phyloP scores from a whole-genome alignment of 2,329 filamentous ascomycete genomes.

The Colletotrichum zoysiae region DNA sequence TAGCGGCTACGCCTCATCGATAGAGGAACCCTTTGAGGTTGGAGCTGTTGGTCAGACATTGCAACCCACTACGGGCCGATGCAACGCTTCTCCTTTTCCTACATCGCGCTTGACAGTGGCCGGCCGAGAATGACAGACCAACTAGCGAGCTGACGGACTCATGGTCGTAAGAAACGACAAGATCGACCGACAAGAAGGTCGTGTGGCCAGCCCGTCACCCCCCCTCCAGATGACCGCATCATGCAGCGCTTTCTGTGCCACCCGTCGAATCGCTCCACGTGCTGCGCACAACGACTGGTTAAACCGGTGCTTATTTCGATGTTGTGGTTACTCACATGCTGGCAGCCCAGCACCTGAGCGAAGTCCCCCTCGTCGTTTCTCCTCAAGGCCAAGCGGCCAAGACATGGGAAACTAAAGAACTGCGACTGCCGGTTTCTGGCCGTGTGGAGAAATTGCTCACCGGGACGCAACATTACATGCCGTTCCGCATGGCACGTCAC shows the following conservation, averaged over 20 bases:
- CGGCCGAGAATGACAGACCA: slow-evolving; percentile 18
- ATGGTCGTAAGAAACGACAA: slow-evolving; percentile 3
- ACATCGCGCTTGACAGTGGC: neutral
- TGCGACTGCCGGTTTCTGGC: slow-evolving; percentile 12
- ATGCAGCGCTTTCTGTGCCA: slow-evolving; percentile 29
- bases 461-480: slow-evolving; percentile 33
- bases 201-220: slow-evolving; percentile 26
- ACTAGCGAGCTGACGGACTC: slow-evolving; percentile 13
- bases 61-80: slow-evolving; percentile 2
- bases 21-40: neutral
- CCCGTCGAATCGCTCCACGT: slow-evolving; percentile 34
- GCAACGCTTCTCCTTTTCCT: slow-evolving; percentile 20
- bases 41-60: slow-evolving; percentile 3
- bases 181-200: slow-evolving; percentile 28
- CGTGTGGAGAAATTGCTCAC: slow-evolving; percentile 28
- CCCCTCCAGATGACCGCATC: slow-evolving; percentile 39
- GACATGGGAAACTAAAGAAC: slow-evolving; percentile 33
- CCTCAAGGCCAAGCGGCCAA: slow-evolving; percentile 26
- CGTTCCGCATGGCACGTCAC: slow-evolving; percentile 27
- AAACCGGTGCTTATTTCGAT: slow-evolving; percentile 33
- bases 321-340: slow-evolving; percentile 27
- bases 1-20: slow-evolving; percentile 9
- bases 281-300: slow-evolving; percentile 2
- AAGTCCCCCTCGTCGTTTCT: neutral
- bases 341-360: slow-evolving; percentile 13